Conservation (phyloP, 805 yeast species). For the Ogataea sp. region DNA sequence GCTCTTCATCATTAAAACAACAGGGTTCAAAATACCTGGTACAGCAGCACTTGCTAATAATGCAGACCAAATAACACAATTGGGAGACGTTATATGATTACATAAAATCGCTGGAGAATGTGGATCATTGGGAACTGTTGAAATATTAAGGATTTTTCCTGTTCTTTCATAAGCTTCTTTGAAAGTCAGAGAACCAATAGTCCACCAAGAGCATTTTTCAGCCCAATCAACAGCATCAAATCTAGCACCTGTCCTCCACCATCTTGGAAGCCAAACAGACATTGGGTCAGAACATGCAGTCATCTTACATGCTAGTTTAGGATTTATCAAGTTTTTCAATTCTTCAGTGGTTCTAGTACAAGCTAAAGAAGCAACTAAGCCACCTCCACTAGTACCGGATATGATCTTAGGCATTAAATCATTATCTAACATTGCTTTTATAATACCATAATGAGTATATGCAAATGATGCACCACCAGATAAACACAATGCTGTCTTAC, state of each 20-base stretch:
- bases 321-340: slow-evolving; percentile 43
- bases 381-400: slow-evolving; percentile 80
- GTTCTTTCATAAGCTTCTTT: slow-evolving; percentile 61
- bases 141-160: slow-evolving; percentile 62
- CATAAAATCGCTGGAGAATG: slow-evolving; percentile 76
- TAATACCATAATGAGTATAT: slow-evolving; percentile 68
- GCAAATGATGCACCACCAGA: slow-evolving; percentile 80
- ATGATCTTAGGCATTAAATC: slow-evolving; percentile 60
- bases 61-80: slow-evolving; percentile 77
- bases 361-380: slow-evolving; percentile 64
- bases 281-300: slow-evolving; percentile 65
- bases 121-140: slow-evolving; percentile 77
- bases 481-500: slow-evolving; percentile 62
- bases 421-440: slow-evolving; percentile 61
- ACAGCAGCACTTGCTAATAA: slow-evolving; percentile 74
- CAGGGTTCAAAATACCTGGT: slow-evolving; percentile 76
- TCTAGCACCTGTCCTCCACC: slow-evolving; percentile 71
- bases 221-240: slow-evolving; percentile 77
- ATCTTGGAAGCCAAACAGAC: slow-evolving; percentile 51
- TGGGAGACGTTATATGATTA: slow-evolving; percentile 69
- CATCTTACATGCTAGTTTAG: slow-evolving; percentile 53
- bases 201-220: slow-evolving; percentile 56
- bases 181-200: slow-evolving; percentile 65
- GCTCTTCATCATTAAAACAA: slow-evolving; percentile 59
- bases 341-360: slow-evolving; percentile 67